Base-by-base conservation (phyloP, 257 asterid species). In the Buddleja alternifolia region DNA sequence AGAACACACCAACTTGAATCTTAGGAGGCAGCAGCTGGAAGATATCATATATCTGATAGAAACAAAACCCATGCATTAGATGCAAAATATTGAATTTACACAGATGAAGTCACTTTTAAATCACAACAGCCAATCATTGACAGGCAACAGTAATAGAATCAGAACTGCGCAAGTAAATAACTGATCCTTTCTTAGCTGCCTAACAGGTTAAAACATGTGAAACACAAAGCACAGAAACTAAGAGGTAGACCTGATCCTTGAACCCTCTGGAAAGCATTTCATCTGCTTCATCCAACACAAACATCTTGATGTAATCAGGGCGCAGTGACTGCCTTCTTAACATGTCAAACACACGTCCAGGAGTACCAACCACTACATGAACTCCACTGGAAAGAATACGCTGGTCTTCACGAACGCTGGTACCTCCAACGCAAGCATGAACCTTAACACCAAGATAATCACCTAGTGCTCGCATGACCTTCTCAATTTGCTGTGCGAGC, bases 281-380 rank as follows among this genome's bases (percentile, higher is more conserved):
- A 72, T 84, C 90, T 0, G 85, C 88, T 70, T 80, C 88, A 75
- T 83, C 88, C 80, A 83, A 69, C 16, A 80, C 90, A 81, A 84
- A 84, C 78, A 84, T 84, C 79, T 83, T 83, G 67, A 83, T 84
- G 71, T 81, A 59, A 66, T 84, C 89, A 47, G 89, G 80, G 39
- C 86, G 84, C 10, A 84, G 75, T 0, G 86, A 84, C 62, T 84
- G 86, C 73, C 89, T 81, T 36, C 83, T 73, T 68, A 83, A 55
- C 88, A 83, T 80, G 79, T 83, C 88, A 61, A 83, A 83, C 23
- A 83, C 88, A 75, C 88, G 88, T 0, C 88, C 88, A 10, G 88
- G 88, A 48, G 89, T 81, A 17, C 89, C 89, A 11, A 84, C 89
- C 41, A 84, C 86, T 15, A 84, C 86, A 72, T 81, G 90, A 55